Conservation (phyloP, 148 eudicot genomes). For the Gaultheria prostrata region DNA sequence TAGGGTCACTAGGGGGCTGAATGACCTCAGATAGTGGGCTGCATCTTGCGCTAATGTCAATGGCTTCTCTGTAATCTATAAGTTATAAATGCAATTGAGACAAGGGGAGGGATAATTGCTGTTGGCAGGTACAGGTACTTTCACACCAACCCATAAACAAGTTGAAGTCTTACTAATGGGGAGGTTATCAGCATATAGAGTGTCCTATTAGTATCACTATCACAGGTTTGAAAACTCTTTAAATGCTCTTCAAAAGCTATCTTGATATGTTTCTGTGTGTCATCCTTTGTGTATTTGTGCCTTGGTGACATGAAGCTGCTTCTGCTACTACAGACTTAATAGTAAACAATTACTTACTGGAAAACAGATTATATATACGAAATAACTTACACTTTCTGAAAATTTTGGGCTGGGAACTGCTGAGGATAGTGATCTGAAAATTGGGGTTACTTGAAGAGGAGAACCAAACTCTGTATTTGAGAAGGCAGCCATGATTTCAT, state of each 20-base stretch:
- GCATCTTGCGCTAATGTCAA: slow-evolving; percentile 2
- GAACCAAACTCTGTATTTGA: slow-evolving; percentile 54
- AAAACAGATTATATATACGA: slow-evolving; percentile 13
- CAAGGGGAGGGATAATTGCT: not conserved
- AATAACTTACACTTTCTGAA: slow-evolving; percentile 89
- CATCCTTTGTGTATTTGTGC: not conserved
- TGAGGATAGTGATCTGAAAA: slow-evolving; percentile 72
- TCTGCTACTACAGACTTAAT: not conserved
- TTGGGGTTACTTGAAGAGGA: slow-evolving; percentile 78
- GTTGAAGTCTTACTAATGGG: slow-evolving; percentile 2
- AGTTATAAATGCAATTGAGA: not conserved
- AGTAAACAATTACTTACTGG: not conserved
- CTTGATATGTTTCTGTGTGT: not conserved
- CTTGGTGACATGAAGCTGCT: not conserved
- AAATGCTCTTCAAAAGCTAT: not conserved
- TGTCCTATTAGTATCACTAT: not conserved
- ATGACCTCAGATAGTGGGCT: not conserved
- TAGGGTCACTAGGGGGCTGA: not conserved
- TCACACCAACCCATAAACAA: not conserved
- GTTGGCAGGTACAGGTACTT: not conserved
- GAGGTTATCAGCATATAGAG: not conserved
- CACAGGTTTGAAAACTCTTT: not conserved
- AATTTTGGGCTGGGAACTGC: slow-evolving; percentile 93
- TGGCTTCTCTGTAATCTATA: not conserved
- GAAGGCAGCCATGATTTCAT: slow-evolving; percentile 30